phyloP scores from a whole-genome alignment of 768 basidiomycete genomes.

The Suillus lakei region DNA sequence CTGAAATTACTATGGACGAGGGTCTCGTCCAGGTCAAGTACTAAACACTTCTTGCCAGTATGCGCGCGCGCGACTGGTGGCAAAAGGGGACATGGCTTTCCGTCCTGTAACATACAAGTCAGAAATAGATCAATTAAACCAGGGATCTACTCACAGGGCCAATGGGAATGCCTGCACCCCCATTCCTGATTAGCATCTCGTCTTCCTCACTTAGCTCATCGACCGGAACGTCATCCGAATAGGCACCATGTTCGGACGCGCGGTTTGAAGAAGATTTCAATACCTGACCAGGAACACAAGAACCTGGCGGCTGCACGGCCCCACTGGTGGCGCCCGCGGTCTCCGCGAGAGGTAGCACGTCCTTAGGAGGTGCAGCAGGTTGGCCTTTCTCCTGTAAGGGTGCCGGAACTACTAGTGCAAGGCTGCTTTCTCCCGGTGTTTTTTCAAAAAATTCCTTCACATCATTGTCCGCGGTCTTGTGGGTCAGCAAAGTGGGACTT shows the following conservation, averaged over 20 bases:
- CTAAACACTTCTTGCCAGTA: conserved; percentile 84
- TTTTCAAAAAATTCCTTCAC: conserved; percentile 17
- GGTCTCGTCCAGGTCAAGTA: conserved; percentile 93
- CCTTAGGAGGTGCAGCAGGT: conserved; percentile 44
- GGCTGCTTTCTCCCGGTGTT: conserved; percentile 7
- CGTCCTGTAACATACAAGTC: conserved; percentile 56
- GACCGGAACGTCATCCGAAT: conserved; percentile 38
- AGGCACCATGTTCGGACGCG: conserved; percentile 46
- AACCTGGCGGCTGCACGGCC: conserved; percentile 85
- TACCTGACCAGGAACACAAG: conserved; percentile 39
- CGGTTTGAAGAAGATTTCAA: neutral
- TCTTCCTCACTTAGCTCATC: conserved; percentile 57
- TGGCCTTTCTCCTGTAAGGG: conserved; percentile 35
- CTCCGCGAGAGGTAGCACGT: conserved; percentile 61
- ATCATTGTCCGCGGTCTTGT: conserved; percentile 7
- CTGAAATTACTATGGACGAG: conserved; percentile 94
- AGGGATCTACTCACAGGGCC: conserved; percentile 65
- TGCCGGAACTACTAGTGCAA: conserved; percentile 14
- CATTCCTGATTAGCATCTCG: conserved; percentile 77
- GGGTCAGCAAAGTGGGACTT: conserved; percentile 18
- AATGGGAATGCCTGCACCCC: conserved; percentile 89
- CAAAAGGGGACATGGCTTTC: conserved; percentile 76
- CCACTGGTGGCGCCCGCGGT: conserved; percentile 84
- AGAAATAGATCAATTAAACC: neutral
- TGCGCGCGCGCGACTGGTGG: conserved; percentile 77